phyloP scores from a whole-genome alignment of 1,139 yeast species.

The Pichia sp. region DNA sequence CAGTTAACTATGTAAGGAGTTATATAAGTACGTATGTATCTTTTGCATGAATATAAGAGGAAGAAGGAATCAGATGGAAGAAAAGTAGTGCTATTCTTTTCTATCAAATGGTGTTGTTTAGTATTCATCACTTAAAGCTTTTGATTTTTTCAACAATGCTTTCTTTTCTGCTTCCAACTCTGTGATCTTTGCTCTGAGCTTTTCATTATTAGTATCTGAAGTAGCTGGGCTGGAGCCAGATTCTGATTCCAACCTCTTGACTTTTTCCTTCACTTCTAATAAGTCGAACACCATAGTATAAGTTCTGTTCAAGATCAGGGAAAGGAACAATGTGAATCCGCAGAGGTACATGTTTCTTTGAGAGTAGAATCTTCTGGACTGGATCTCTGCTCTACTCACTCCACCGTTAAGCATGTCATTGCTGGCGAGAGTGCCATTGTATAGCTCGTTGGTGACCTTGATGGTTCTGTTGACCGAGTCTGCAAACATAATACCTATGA shows the following conservation, averaged over 20 bases:
- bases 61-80: background rate
- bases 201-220: background rate
- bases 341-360: constrained; percentile 96
- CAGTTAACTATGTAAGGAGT: constrained; percentile 1
- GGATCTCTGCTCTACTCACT: constrained; percentile 72
- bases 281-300: constrained; percentile 76
- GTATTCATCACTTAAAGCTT: constrained; percentile 62
- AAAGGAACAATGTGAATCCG: constrained; percentile 89
- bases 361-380: constrained; percentile 88
- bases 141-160: constrained; percentile 68
- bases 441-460: constrained; percentile 62
- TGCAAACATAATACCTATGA: constrained; percentile 75
- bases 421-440: constrained; percentile 45
- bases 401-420: constrained; percentile 29
- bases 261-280: constrained; percentile 53
- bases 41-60: background rate
- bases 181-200: constrained; percentile 51
- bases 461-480: constrained; percentile 86
- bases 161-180: constrained; percentile 61
- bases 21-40: background rate
- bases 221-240: constrained; percentile 11
- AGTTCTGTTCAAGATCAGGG: constrained; percentile 83
- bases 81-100: background rate
- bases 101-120: background rate
- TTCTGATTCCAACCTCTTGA: constrained; percentile 34